Base-by-base conservation (phyloP, 805 yeast species). In the Pichia paraexigua region DNA sequence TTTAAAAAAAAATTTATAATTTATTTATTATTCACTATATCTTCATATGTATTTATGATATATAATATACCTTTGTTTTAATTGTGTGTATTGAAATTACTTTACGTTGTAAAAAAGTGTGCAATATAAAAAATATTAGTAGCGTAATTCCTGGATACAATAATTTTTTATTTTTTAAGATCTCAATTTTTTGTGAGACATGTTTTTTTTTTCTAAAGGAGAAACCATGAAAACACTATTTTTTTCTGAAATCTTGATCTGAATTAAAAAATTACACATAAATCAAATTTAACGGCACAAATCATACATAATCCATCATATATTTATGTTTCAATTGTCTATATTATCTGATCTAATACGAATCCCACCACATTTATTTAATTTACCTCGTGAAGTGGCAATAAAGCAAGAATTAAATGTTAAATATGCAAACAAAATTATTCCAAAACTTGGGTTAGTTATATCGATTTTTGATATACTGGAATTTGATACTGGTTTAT, bases 381-480 rank as follows among this genome's bases (percentile, higher is more conserved):
- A 81, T 58, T 71, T 82, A 48, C 86, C 90, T 17, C 78, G 90
- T 4, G 77, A 78, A 47, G 80, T 80, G 43, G 86, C 96, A 4
- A 74, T 94, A 30, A 77, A 80, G 41, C 85, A 86, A 57, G 96
- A 91, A 61, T 75, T 94, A 52, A 87, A 90, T 65, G 78, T 76
- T 56, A 92, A 91, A 66, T 91, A 84, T 63, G 80, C 96, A 46
- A 92, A 94, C 68, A 87, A 85, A 61, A 83, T 94, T 51, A 78
- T 94, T 43, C 85, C 84, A 47, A 85, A 85, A 61, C 72, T 90
- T 20, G 99, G 99, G 1, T 75, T 94, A 3, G 91, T 89, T 43
- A 70, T 94, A 18, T 76, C 94, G 2, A 76, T 92, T 18, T 92
- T 92, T 83, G 99, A 94, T 64, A 65, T 94, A 5, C 68, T 83